Percentiles rank a stretch among this genome's conserved stretches.
Conservation (phyloP, 2,329 filamentous ascomycete species). For the Botrytis deweyae region DNA sequence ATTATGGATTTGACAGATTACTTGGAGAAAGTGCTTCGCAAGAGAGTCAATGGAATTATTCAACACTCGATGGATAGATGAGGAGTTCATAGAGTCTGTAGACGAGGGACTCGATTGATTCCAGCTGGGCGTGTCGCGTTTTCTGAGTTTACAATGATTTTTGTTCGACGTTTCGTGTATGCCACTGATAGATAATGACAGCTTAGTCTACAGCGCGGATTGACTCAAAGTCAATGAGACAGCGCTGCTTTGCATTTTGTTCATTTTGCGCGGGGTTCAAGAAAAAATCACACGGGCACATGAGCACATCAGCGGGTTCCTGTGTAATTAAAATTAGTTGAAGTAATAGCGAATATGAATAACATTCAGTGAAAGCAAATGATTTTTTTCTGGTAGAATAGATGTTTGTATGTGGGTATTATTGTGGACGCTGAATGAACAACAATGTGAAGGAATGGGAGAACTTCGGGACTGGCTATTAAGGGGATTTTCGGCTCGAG, state of each 20-base stretch:
- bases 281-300: not conserved
- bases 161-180: not conserved
- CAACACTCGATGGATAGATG: not conserved
- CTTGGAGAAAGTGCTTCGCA: not conserved
- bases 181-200: not conserved
- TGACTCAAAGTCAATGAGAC: not conserved
- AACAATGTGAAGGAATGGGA: not conserved
- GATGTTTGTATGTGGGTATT: not conserved
- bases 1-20: not conserved
- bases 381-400: not conserved
- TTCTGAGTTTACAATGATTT: not conserved
- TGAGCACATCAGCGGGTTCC: not conserved
- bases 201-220: not conserved
- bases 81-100: not conserved
- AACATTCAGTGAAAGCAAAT: not conserved
- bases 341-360: not conserved
- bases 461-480: not conserved
- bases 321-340: not conserved
- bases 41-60: not conserved
- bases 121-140: not conserved
- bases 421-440: not conserved
- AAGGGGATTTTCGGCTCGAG: constrained; percentile 6
- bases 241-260: not conserved
- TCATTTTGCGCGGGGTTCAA: not conserved
- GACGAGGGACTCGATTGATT: not conserved